Percentiles rank a stretch among this genome's conserved stretches.
Conservation (phyloP, 2,329 filamentous ascomycete genomes). For the Paraphoma sp. region DNA sequence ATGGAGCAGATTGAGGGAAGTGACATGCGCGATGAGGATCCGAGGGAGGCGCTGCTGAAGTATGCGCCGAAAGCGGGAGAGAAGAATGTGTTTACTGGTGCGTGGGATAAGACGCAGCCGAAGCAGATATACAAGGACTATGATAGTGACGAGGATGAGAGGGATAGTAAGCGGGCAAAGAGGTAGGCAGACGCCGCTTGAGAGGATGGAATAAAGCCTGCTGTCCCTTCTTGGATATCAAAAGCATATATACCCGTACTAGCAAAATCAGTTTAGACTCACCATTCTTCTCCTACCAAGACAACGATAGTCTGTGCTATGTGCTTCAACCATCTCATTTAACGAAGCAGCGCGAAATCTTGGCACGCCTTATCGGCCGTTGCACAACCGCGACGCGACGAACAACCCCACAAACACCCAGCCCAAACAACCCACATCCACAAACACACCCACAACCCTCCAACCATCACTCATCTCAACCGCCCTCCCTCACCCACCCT, state of each 20-base stretch:
- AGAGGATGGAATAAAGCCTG: neutral
- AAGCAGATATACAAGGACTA: conserved; percentile 89
- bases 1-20: conserved; percentile 87
- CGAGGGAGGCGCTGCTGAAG: conserved; percentile 88
- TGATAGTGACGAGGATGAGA: conserved; percentile 80
- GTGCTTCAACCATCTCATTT: neutral
- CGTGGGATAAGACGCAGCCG: conserved; percentile 91
- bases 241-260: conserved; percentile 13
- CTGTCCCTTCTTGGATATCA: too few species aligned
- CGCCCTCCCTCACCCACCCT: conserved; percentile 2
- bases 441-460: conserved; percentile 6
- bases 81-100: conserved; percentile 92
- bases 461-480: conserved; percentile 10
- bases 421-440: conserved; percentile 7
- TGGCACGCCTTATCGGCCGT: conserved; percentile 12
- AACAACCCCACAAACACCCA: conserved; percentile 8
- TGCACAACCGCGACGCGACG: conserved; percentile 24
- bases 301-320: neutral
- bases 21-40: conserved; percentile 94
- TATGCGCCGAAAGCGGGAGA: conserved; percentile 93
- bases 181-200: conserved; percentile 10
- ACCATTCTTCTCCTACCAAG: neutral
- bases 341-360: neutral
- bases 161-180: conserved; percentile 66
- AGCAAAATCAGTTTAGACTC: neutral